A percentile compares a stretch with the other conserved stretches of the same genome.
These are phyloP conservation scores for Lathyrus tuberosus DNA, from an alignment of 306 rosid genomes.

Conservation along the genomic window DNA sequence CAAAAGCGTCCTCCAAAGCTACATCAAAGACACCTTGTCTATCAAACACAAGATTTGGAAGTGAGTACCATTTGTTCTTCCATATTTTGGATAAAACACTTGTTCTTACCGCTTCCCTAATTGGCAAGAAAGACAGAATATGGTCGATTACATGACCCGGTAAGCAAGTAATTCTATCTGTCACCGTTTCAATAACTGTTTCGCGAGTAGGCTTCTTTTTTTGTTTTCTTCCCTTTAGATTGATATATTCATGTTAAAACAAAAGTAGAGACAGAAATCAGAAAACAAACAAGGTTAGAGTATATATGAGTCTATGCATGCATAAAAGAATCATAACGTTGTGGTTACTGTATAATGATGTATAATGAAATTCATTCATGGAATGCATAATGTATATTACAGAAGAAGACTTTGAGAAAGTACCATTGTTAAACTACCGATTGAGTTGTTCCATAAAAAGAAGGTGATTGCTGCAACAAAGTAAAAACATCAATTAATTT, in stretches of 20 bases:
- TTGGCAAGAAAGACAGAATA: neutral
- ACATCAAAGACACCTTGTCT: conserved; percentile 8
- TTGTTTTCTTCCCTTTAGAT: neutral
- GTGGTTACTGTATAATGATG: too few species aligned
- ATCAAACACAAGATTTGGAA: neutral
- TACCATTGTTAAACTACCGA: neutral
- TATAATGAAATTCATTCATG: too few species aligned
- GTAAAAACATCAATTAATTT: neutral
- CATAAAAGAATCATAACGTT: too few species aligned
- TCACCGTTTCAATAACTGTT: neutral
- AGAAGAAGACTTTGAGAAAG: conserved; percentile 29
- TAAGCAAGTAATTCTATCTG: conserved; percentile 10
- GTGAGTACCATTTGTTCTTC: neutral
- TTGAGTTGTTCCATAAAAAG: neutral
- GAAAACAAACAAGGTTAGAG: conserved; percentile 24
- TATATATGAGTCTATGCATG: too few species aligned
- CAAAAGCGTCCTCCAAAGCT: conserved; percentile 32
- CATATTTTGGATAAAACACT: neutral
- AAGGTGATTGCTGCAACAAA: neutral
- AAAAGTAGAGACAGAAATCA: neutral
- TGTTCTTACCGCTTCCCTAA: neutral
- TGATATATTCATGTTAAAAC: too few species aligned
- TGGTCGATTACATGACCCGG: neutral
- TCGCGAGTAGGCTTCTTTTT: neutral
- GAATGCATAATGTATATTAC: too few species aligned